Base-by-base conservation (phyloP, 2,329 filamentous ascomycete genomes). In the Xylariaceae sp. region DNA sequence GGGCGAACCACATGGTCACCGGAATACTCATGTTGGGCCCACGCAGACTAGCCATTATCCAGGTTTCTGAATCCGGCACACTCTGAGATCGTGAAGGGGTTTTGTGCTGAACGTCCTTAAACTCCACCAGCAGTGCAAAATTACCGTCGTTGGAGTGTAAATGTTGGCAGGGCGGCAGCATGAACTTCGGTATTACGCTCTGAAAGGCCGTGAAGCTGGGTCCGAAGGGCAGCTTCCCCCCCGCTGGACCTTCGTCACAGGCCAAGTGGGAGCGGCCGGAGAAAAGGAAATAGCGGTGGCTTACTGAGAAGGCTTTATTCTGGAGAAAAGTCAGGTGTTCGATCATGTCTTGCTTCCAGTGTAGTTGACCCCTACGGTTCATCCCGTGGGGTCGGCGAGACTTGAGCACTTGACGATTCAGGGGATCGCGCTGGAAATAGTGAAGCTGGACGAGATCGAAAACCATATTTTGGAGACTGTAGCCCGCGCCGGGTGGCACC, bases 161-260 rank as follows among this genome's bases (percentile, higher is more conserved):
- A 4, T 30, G 23, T 5, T 5, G 4, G 23, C 23, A 30, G 4
- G 23, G 23, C 23, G 4, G 23, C 23, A 30, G 4, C 23, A 30
- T 30, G 23, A 30, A 5, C 23, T 30, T 30, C 5, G 23, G 23
- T 30, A 30, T 30, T 5, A 5, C 23, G 23, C 23, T 30, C 23
- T 30, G 23, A 30, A 30, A 30, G 23, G 51, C 54, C n/a, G 63
- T 9, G 52, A 69, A 64, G 37, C 44, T 62, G 11, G 65, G 57
- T 17, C 62, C 60, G 11, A 66, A 56, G 17, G 51, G 62, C n/a
- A 68, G 57, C 7, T 51, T 53, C 8, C 58, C 47, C 11, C 60
- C 54, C 79, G 71, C 76, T 76, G 82, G 56, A 76, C 73, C 3
- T 77, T 79, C 0, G 77, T 81, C 13, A 34, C 9, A 65, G 76